Conservation (phyloP, 495 filamentous ascomycete species). For the Bombardia bombarda region DNA sequence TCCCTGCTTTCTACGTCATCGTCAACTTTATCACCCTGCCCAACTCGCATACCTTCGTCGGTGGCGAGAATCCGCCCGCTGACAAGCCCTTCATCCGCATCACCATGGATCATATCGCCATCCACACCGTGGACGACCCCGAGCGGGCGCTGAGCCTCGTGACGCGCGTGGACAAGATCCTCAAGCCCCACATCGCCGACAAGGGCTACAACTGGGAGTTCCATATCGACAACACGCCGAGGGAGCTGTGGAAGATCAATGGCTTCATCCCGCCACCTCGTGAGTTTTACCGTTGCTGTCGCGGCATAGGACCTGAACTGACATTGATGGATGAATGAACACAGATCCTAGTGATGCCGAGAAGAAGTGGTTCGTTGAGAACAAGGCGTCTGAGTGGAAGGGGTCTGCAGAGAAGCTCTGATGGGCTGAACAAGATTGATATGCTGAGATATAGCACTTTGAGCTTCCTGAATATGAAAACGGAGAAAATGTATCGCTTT, state of each 20-base stretch:
- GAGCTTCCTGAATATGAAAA: too few relatives aligned
- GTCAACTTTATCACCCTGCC: constrained; percentile 24
- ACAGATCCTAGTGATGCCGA: constrained; percentile 3
- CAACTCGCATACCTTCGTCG: constrained; percentile 15
- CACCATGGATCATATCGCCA: constrained; percentile 24
- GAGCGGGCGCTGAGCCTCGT: not conserved
- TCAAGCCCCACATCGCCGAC: constrained; percentile 25
- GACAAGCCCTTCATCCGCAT: constrained; percentile 28
- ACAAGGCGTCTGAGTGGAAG: constrained; percentile 1
- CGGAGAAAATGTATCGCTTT: too few relatives aligned
- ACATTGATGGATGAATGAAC: not conserved
- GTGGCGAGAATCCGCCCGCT: constrained; percentile 12
- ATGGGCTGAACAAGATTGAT: too few relatives aligned
- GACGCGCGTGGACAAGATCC: constrained; percentile 3
- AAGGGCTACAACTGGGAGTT: constrained; percentile 35
- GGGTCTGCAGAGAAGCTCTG: not conserved
- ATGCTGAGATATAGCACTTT: too few relatives aligned
- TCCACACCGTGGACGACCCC: constrained; percentile 8
- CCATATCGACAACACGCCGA: constrained; percentile 21
- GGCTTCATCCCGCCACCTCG: constrained; percentile 7
- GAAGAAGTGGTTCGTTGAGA: not conserved
- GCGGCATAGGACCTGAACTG: not conserved
- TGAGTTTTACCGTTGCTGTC: not conserved
- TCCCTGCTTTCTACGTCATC: constrained; percentile 34
- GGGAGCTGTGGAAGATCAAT: constrained; percentile 10